A percentile compares a stretch with the other conserved stretches of the same genome.
Evolutionary conservation across 768 basidiomycete genomes (phyloP).

Genomic region (Rhizopogon roseolus): DNA sequence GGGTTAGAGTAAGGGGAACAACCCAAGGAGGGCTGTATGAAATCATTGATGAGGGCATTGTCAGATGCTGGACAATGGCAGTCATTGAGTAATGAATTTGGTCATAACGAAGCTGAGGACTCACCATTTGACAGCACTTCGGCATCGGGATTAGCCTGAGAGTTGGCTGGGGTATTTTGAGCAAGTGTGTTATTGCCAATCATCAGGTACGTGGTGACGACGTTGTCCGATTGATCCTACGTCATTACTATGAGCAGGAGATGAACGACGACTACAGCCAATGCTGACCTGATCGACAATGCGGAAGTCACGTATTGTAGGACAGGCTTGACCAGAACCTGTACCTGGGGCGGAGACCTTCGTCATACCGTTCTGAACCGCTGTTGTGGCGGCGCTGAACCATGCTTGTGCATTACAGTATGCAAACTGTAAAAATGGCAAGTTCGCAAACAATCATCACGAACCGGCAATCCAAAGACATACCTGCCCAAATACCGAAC

Average conservation of each 20-base stretch:
- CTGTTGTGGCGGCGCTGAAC: constrained; percentile 15
- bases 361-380: constrained; percentile 15
- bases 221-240: constrained; percentile 25
- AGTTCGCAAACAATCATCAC: background rate
- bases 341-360: constrained; percentile 17
- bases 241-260: background rate
- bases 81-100: background rate
- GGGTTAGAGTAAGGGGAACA: constrained; percentile 21
- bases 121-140: constrained; percentile 19
- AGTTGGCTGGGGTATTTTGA: constrained; percentile 21
- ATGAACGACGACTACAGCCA: background rate
- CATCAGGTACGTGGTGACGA: constrained; percentile 23
- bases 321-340: constrained; percentile 17
- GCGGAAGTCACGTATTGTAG: constrained; percentile 22
- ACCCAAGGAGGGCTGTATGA: constrained; percentile 20
- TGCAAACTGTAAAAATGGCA: constrained; percentile 13
- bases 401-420: constrained; percentile 20
- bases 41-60: constrained; percentile 20
- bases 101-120: background rate
- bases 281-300: constrained; percentile 18
- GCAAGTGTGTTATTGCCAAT: constrained; percentile 17
- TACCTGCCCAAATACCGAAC: constrained; percentile 23
- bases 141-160: constrained; percentile 19
- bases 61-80: constrained; percentile 16
- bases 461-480: background rate